Base-by-base conservation (phyloP, 106 monocot genomes). In the Triglochin maritima region DNA sequence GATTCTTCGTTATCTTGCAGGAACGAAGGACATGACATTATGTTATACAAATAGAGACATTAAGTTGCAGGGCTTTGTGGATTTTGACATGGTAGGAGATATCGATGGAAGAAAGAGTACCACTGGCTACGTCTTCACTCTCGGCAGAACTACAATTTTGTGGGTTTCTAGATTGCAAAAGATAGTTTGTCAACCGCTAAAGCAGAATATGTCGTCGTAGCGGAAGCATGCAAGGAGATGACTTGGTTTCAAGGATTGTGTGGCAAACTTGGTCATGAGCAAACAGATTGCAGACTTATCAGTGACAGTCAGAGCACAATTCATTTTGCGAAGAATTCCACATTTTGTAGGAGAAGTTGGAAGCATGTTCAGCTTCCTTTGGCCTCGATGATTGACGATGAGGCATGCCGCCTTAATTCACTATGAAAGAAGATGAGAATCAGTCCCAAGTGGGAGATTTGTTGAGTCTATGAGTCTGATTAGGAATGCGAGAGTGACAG, bases 361-460 rank as follows among this genome's bases (percentile, higher is more conserved):
- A 72, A 63, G 50, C 54, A 64, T 41, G 56, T 72, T 49, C 59
- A 60, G 44, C 3, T 64, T n/a, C n/a, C n/a, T n/a, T n/a, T n/a
- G n/a, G n/a, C n/a, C n/a, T n/a, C n/a, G n/a, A n/a, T n/a, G n/a
- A n/a, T n/a, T n/a, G n/a, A n/a, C n/a, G n/a, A n/a, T n/a, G n/a
- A n/a, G n/a, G n/a, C n/a, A n/a, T n/a, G n/a, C n/a, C n/a, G n/a
- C n/a, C n/a, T n/a, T n/a, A n/a, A n/a, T n/a, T n/a, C n/a, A n/a
- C n/a, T n/a, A n/a, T n/a, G n/a, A n/a, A n/a, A n/a, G n/a, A n/a
- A n/a, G n/a, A n/a, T n/a, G n/a, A n/a, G n/a, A n/a, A n/a, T n/a
- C n/a, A n/a, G n/a, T n/a, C n/a, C n/a, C n/a, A n/a, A n/a, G n/a
- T n/a, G n/a, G n/a, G n/a, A n/a, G n/a, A n/a, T n/a, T n/a, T n/a